Evolutionary conservation across 371 early-diverging fungal species (phyloP).

Genomic region (Mortierella sp.): DNA sequence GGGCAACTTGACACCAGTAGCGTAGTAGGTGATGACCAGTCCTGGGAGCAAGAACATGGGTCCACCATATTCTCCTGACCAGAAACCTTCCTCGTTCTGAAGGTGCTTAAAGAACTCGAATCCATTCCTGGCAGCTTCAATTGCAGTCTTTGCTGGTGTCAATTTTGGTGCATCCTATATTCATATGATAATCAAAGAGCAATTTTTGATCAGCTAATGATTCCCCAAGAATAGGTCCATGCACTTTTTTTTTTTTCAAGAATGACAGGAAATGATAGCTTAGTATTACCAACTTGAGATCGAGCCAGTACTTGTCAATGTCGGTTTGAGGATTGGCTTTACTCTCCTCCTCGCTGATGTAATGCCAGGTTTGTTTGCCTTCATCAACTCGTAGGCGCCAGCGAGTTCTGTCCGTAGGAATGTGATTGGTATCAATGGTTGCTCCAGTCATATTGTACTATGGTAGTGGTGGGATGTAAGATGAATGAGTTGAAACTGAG

Average conservation of each 20-base stretch:
- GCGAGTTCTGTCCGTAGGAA: conserved; percentile 73
- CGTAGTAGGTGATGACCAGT: conserved; percentile 85
- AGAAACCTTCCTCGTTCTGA: conserved; percentile 97
- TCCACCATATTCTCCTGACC: conserved; percentile 97
- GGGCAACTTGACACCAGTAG: conserved; percentile 78
- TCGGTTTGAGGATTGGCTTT: conserved; percentile 78
- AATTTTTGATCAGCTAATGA: background rate
- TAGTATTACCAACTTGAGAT: conserved; percentile 75
- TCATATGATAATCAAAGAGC: background rate
- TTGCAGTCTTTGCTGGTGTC: conserved; percentile 71
- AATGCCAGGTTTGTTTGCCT: conserved; percentile 96
- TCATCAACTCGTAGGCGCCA: conserved; percentile 85
- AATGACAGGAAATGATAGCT: background rate
- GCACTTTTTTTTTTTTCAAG: background rate
- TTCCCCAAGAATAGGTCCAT: background rate
- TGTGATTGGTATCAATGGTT: conserved; percentile 16
- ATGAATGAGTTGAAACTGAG: background rate
- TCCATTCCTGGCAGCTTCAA: conserved; percentile 89
- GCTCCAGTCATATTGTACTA: conserved; percentile 28
- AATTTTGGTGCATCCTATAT: conserved; percentile 64
- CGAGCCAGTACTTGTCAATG: conserved; percentile 93
- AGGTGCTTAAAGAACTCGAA: conserved; percentile 87
- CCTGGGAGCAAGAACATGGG: conserved; percentile 97
- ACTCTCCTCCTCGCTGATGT: conserved; percentile 77
- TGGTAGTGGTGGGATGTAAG: background rate